A percentile compares a stretch with the other conserved stretches of the same genome.
Evolutionary conservation across 768 basidiomycete genomes (phyloP).

Genomic region (Russula sp.): DNA sequence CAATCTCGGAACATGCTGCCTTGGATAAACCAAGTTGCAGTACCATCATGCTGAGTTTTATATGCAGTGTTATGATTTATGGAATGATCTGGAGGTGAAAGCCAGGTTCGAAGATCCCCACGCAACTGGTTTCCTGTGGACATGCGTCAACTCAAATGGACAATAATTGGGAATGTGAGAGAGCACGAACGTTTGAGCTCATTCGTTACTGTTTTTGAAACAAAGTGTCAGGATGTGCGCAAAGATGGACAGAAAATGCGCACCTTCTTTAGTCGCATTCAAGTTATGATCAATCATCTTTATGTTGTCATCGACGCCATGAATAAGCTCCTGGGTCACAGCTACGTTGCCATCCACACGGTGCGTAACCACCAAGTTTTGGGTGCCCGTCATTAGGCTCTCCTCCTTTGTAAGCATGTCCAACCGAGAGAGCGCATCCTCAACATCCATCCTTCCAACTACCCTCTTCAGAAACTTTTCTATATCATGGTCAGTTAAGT

Average conservation of each 20-base stretch:
- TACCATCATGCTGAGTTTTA: too few species aligned
- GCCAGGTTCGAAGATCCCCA: neutral
- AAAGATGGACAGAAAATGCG: neutral
- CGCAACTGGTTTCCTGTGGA: neutral
- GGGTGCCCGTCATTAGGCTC: neutral
- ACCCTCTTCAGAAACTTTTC: neutral
- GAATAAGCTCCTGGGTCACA: too few species aligned
- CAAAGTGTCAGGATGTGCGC: neutral
- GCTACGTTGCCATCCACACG: too few species aligned
- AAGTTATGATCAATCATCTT: too few species aligned
- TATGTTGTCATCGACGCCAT: too few species aligned
- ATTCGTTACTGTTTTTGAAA: neutral
- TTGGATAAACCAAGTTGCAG: too few species aligned
- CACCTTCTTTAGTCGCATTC: neutral
- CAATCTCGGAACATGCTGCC: too few species aligned
- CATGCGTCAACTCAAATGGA: neutral
- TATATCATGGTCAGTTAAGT: neutral
- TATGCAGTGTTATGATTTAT: too few species aligned
- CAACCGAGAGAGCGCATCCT: neutral
- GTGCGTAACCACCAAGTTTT: neutral
- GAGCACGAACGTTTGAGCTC: neutral
- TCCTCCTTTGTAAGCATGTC: slow-evolving; percentile 7
- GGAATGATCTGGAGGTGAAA: too few species aligned
- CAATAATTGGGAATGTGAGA: too few species aligned
- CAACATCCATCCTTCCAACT: neutral